These are phyloP conservation scores for Cyberlindnera saturnus DNA, from an alignment of 805 yeast species.

Conservation along the genomic window DNA sequence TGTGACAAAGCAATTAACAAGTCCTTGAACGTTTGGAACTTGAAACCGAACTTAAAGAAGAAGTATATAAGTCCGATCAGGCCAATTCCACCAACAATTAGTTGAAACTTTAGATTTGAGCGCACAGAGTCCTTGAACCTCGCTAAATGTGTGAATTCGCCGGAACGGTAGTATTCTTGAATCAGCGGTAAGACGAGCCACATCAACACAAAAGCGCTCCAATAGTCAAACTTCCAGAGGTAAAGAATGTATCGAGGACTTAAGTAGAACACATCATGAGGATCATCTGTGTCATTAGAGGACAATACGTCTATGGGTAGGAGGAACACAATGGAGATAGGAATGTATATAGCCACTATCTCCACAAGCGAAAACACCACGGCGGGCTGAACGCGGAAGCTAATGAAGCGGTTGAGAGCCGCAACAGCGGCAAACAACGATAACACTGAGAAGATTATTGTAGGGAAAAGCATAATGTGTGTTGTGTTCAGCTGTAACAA, in stretches of 20 bases:
- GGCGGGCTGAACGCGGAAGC: conserved; percentile 18
- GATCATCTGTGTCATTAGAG: conserved; percentile 27
- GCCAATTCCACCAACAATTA: conserved; percentile 47
- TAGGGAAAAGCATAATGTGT: conserved; percentile 16
- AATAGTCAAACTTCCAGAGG: conserved; percentile 71
- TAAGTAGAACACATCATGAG: conserved; percentile 36
- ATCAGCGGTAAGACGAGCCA: conserved; percentile 71
- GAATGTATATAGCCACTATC: conserved; percentile 60
- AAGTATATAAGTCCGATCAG: conserved; percentile 54
- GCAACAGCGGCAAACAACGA: conserved; percentile 17
- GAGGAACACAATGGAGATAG: conserved; percentile 66
- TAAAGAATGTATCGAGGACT: conserved; percentile 42
- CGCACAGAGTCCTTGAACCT: conserved; percentile 52
- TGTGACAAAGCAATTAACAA: conserved; percentile 73
- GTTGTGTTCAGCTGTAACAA: too few species aligned
- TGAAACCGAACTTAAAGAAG: conserved; percentile 47
- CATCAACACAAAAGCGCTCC: conserved; percentile 75
- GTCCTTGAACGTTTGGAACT: conserved; percentile 51
- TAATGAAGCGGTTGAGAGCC: conserved; percentile 17
- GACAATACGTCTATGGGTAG: conserved; percentile 72
- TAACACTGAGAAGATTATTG: conserved; percentile 12
- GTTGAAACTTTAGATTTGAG: conserved; percentile 54
- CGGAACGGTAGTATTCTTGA: conserved; percentile 69
- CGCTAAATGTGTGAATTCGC: conserved; percentile 44
- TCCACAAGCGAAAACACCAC: conserved; percentile 16